phyloP scores from a whole-genome alignment of 306 rosid genomes.

The Lagenaria siceraria region DNA sequence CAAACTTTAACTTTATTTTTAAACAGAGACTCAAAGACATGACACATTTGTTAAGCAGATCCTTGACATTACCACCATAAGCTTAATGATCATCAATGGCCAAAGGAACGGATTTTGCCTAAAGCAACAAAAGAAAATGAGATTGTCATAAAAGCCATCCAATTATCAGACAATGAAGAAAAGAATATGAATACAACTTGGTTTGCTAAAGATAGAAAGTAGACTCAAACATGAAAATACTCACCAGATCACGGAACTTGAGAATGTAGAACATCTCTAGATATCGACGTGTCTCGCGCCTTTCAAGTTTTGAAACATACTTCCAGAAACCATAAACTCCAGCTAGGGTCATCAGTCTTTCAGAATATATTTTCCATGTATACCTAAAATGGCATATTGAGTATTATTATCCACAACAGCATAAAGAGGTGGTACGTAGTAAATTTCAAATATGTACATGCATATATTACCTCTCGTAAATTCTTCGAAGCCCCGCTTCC shows the following conservation, averaged over 20 bases:
- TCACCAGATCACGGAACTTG: conserved; percentile 87
- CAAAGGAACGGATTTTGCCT: conserved; percentile 69
- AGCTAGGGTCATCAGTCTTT: conserved; percentile 79
- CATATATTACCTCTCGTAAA: conserved; percentile 47
- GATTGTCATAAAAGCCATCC: neutral
- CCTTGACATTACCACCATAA: neutral
- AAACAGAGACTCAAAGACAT: conserved; percentile 30
- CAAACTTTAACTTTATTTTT: neutral
- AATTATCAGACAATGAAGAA: neutral
- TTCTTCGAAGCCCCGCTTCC: conserved; percentile 70
- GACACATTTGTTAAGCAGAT: conserved; percentile 43
- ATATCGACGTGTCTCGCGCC: conserved; percentile 78
- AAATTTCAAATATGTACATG: neutral
- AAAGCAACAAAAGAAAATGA: conserved; percentile 9
- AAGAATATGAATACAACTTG: neutral
- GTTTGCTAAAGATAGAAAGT: neutral
- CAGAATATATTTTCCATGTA: conserved; percentile 92
- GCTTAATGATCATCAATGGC: conserved; percentile 34
- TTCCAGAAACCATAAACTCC: conserved; percentile 97
- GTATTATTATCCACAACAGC: neutral
- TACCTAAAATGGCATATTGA: conserved; percentile 28
- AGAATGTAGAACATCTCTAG: conserved; percentile 95
- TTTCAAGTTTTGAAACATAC: conserved; percentile 76
- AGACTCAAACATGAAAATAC: conserved; percentile 1
- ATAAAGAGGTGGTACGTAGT: neutral